Evolutionary conservation across 805 yeast species (phyloP), one percentile per base, ranked within the genome.

Genomic region (Lipomyces japonicus): DNA sequence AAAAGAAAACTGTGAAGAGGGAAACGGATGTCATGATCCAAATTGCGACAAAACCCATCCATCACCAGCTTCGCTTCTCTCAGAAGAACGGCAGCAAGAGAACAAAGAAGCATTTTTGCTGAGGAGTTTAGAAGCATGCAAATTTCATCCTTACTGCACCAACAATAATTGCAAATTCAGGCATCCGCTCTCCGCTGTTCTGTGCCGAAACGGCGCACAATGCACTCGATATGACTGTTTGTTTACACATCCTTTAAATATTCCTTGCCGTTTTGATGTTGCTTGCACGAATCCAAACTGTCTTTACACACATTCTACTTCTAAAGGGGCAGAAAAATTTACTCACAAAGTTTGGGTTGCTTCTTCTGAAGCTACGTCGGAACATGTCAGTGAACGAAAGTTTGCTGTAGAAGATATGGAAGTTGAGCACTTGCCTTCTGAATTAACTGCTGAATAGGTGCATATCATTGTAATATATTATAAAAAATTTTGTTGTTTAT

Each of bases 191-290:
- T 74, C 86, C 6, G 74, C 78, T 5, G 78, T 81, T 25, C 68
- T 86, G 53, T 89, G 97, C 66, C 86, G 95, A 64, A 86, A 82
- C 26, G 96, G 96, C 23, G 77, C 78, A 24, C 75, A 74, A 42
- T 89, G 97, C 71, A 75, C 79, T 18, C 79, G 95, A 67, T 72
- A 79, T 42, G 93, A 89, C 66, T 89, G 97, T 70, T 73, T 76
- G 43, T 89, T 87, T 67, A 75, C 84, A 19, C 97, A 89, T 67
- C 95, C 95, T 37, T 71, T 86, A 35, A 75, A 75, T 56, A 90
- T 84, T 63, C 82, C 76, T 46, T 89, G 97, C 71, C 85, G 84
- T 61, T 89, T 81, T 68, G 95, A 88, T 12, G 73, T 74, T 50
- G 78, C 79, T 55, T 89, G 97, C 70, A 78, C 75, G 60, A 87